Evolutionary conservation across 768 basidiomycete genomes (phyloP).

Genomic region (Leccinum aurantiacum): DNA sequence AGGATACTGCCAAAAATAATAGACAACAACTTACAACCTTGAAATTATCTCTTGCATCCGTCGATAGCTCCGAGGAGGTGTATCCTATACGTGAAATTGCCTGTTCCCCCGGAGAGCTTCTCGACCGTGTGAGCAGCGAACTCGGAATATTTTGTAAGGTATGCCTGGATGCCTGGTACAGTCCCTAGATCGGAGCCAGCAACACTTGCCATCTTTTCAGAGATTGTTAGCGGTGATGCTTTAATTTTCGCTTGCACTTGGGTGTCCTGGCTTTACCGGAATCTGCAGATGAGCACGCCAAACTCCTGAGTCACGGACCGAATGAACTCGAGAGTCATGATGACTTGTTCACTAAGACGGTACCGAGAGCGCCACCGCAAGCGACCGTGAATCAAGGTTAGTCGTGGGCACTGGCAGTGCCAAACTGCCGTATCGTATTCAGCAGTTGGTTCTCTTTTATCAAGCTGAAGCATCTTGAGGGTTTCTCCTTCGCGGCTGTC

Average conservation of each 20-base stretch:
- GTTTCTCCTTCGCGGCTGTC: background rate
- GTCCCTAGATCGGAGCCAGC: slow-evolving; percentile 30
- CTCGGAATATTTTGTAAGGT: slow-evolving; percentile 43
- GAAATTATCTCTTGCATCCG: slow-evolving; percentile 42
- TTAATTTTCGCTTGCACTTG: background rate
- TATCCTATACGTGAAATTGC: slow-evolving; percentile 63
- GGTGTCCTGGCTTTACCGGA: background rate
- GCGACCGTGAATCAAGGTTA: background rate
- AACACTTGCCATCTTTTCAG: slow-evolving; percentile 16
- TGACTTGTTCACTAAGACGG: slow-evolving; percentile 4
- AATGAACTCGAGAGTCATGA: background rate
- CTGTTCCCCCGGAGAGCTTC: slow-evolving; percentile 49
- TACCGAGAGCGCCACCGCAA: background rate
- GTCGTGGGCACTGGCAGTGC: background rate
- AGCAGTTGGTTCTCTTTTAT: background rate
- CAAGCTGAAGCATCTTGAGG: no score
- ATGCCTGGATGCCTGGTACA: slow-evolving; percentile 36
- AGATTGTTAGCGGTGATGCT: background rate
- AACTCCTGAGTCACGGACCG: slow-evolving; percentile 12
- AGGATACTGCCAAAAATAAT: no score
- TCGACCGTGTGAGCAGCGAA: slow-evolving; percentile 44
- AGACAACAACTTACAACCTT: no score
- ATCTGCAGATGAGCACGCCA: slow-evolving; percentile 4
- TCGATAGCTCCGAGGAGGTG: slow-evolving; percentile 39
- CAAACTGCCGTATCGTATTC: background rate